A percentile compares a stretch with the other conserved stretches of the same genome.
phyloP scores from a whole-genome alignment of 1,284 basidiomycete genomes.

The Fistulina hepatica region DNA sequence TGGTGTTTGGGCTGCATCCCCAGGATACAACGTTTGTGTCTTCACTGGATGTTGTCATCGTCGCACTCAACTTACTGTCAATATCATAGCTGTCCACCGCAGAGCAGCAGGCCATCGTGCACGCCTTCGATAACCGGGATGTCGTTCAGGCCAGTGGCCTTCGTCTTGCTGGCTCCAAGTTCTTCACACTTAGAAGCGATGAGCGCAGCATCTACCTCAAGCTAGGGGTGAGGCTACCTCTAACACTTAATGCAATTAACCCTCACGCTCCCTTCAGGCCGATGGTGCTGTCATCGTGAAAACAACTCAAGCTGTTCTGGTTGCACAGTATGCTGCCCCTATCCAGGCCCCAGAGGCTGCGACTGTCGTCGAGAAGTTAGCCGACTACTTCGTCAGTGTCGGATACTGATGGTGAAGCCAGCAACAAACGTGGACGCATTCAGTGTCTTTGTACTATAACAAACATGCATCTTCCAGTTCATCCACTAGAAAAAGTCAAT shows the following conservation, averaged over 20 bases:
- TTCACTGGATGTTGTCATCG: slow-evolving; percentile 5
- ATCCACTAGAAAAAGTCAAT: too few relatives aligned
- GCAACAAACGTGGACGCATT: too few relatives aligned
- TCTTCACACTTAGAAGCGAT: slow-evolving; percentile 58
- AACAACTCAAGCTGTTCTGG: slow-evolving; percentile 82
- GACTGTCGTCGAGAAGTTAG: slow-evolving; percentile 62
- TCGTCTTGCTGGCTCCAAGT: slow-evolving; percentile 68
- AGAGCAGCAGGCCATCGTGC: slow-evolving; percentile 65
- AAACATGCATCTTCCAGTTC: too few relatives aligned
- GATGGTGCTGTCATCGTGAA: slow-evolving; percentile 79
- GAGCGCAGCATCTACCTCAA: slow-evolving; percentile 68
- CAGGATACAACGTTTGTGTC: slow-evolving; percentile 62
- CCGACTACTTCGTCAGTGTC: slow-evolving; percentile 69
- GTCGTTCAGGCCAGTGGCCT: slow-evolving; percentile 51
- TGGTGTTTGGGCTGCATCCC: slow-evolving; percentile 77
- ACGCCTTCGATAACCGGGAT: slow-evolving; percentile 40
- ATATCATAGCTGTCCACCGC: slow-evolving; percentile 50
- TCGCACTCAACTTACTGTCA: slow-evolving; percentile 3
- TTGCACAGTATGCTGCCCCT: slow-evolving; percentile 69
- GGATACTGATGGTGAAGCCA: too few relatives aligned
- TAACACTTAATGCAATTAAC: neutral
- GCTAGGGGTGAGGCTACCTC: slow-evolving; percentile 49
- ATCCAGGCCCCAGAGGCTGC: slow-evolving; percentile 66
- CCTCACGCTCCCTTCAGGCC: slow-evolving; percentile 34
- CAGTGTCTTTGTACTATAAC: too few relatives aligned